Base-by-base conservation (phyloP, 257 asterid genomes). In the Vinca minor region DNA sequence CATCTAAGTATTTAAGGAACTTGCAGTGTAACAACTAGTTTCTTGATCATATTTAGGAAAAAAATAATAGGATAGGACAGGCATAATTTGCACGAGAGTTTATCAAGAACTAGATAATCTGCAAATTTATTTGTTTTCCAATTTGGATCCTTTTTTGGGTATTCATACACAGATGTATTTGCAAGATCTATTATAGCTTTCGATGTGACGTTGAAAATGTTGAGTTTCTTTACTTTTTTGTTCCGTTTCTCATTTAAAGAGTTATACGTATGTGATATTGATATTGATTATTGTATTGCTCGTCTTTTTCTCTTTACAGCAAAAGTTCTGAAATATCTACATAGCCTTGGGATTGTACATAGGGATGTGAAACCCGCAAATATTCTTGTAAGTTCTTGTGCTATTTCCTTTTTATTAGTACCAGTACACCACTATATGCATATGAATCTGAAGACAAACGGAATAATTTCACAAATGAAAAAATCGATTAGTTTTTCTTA, bases 351-450 rank as follows among this genome's bases (percentile, higher is more conserved):
- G 78, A 83, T 92, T 75, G 84, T 92, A 62, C 98, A 92, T 72
- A 85, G 98, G 79, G 98, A 92, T 83, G 94, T 92, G 73, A 92
- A 92, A 84, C 98, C 98, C 21, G 86, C 95, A 79, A 92, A 92
- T 79, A 83, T 92, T 78, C 98, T 92, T 62, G 98, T 92, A 92
- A 92, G 79, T 76, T 67, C 74, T 69, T 74, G 59, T 57, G 26
- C 49, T 48, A 62, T 66, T 56, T n/a, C 72, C 58, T 64, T 56
- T 31, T 66, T 55, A 69, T 62, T 49, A 45, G 10, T 1, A n/a
- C n/a, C n/a, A n/a, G n/a, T n/a, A n/a, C 20, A 36, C 34, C 49
- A 48, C 48, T n/a, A 20, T 29, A 31, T 55, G n/a, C n/a, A 9
- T 18, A 55, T 15, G 5, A 4, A 1, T 14, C 31, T 55, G n/a